Conservation (phyloP, 2,329 filamentous ascomycete genomes). For the Exophiala mesophila region DNA sequence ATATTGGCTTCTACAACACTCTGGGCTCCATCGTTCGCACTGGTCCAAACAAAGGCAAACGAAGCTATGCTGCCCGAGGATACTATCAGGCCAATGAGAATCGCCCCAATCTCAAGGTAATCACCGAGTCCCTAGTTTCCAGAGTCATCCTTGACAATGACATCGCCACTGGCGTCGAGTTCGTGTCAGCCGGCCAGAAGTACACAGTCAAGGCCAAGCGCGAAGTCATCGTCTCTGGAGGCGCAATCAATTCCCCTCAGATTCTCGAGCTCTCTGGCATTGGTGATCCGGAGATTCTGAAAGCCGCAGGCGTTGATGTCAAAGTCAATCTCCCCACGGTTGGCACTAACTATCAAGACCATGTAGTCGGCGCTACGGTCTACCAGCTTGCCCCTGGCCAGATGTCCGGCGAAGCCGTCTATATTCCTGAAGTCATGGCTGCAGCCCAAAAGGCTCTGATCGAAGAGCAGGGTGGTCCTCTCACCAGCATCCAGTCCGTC, state of each 20-base stretch:
- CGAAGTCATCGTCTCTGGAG: constrained; percentile 58
- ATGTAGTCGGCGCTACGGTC: constrained; percentile 29
- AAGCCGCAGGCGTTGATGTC: constrained; percentile 39
- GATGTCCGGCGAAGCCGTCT: constrained; percentile 28
- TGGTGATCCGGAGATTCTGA: constrained; percentile 44
- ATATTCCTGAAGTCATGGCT: constrained; percentile 31
- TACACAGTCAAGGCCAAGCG: constrained; percentile 33
- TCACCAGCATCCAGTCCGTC: constrained; percentile 31
- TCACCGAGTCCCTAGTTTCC: constrained; percentile 45
- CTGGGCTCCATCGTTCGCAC: constrained; percentile 22
- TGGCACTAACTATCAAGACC: constrained; percentile 50
- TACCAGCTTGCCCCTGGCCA: constrained; percentile 20
- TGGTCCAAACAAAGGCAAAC: constrained; percentile 23
- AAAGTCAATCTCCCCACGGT: constrained; percentile 43
- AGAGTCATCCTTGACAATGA: constrained; percentile 42
- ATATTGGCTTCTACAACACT: constrained; percentile 24
- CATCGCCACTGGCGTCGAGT: constrained; percentile 40
- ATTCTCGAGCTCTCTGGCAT: constrained; percentile 60
- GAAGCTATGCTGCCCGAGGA: constrained; percentile 41
- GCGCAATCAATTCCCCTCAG: constrained; percentile 54
- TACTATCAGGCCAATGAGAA: constrained; percentile 37
- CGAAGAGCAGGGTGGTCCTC: constrained; percentile 31
- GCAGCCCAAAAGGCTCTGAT: constrained; percentile 30
- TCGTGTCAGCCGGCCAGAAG: constrained; percentile 34
- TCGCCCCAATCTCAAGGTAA: constrained; percentile 44